Conservation (phyloP, 2,329 filamentous ascomycete genomes). For the Atkinsonella hypoxylon region DNA sequence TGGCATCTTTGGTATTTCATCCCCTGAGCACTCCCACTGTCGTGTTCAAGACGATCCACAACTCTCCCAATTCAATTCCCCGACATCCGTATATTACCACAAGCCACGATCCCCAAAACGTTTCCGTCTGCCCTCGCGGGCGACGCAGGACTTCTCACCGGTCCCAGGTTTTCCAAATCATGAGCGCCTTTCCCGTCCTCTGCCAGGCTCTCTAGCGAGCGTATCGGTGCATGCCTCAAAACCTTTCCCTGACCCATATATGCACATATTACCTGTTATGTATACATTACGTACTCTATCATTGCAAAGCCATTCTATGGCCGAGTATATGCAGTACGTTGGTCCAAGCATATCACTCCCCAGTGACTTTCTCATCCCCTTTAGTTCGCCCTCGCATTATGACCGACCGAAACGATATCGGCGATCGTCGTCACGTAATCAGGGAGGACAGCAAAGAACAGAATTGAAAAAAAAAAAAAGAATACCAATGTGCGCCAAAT, state of each 20-base stretch:
- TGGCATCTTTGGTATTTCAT: constrained; percentile 25
- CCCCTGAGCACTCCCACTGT: constrained; percentile 9
- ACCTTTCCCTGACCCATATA: constrained; percentile 12
- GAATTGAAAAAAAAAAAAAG: constrained; percentile 8
- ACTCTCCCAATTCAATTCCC: background rate
- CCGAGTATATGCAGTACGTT: constrained; percentile 20
- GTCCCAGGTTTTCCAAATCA: constrained; percentile 4
- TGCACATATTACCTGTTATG: constrained; percentile 26
- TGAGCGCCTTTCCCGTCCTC: constrained; percentile 11
- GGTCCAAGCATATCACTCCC: constrained; percentile 3
- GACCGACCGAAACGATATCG: background rate
- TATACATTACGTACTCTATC: constrained; percentile 30
- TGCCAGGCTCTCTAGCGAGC: constrained; percentile 20
- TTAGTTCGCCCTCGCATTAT: constrained; percentile 12
- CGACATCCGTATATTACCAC: background rate
- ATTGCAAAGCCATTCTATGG: constrained; percentile 14
- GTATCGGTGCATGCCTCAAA: constrained; percentile 18
- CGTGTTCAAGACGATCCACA: constrained; percentile 3
- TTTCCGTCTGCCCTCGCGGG: constrained; percentile 1
- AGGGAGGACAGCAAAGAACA: background rate
- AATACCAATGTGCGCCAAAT: constrained; percentile 24
- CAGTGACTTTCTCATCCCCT: constrained; percentile 9
- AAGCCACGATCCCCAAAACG: background rate
- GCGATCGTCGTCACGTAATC: background rate
- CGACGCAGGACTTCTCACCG: background rate